These are phyloP conservation scores for Yamadazyma olivae DNA, from an alignment of 805 yeast species.

Conservation along the genomic window DNA sequence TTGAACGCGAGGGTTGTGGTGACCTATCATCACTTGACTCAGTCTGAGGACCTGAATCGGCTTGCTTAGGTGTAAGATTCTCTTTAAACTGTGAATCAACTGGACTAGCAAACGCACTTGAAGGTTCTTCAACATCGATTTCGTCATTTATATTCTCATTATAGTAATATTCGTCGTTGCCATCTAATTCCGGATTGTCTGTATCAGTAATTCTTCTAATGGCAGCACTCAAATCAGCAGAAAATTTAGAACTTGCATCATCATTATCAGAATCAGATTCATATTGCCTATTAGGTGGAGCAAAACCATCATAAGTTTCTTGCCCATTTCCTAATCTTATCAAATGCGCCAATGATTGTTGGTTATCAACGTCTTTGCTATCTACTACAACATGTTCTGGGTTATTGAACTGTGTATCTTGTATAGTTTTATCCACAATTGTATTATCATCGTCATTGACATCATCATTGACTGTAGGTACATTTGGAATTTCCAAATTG, in stretches of 20 bases:
- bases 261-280: conserved; percentile 9
- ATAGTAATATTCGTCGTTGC: neutral
- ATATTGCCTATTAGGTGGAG: conserved; percentile 4
- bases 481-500: too few relatives aligned
- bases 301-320: conserved; percentile 8
- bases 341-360: conserved; percentile 9
- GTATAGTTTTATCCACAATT: neutral
- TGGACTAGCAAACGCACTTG: conserved; percentile 3
- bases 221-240: conserved; percentile 14
- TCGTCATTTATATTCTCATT: neutral
- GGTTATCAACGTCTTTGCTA: neutral
- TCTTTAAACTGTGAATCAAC: neutral
- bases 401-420: neutral
- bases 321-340: conserved; percentile 8
- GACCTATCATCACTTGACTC: conserved; percentile 8
- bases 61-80: neutral
- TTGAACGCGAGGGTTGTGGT: conserved; percentile 8
- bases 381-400: neutral
- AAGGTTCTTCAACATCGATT: neutral
- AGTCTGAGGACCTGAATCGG: neutral
- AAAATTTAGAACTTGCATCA: conserved; percentile 11
- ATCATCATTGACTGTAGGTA: neutral
- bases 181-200: neutral
- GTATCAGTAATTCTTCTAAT: conserved; percentile 9
- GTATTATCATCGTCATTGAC: neutral